A percentile compares a stretch with the other conserved stretches of the same genome.
Conservation (phyloP, 2,329 filamentous ascomycete genomes). For the Fonsecaea pedrosoi region DNA sequence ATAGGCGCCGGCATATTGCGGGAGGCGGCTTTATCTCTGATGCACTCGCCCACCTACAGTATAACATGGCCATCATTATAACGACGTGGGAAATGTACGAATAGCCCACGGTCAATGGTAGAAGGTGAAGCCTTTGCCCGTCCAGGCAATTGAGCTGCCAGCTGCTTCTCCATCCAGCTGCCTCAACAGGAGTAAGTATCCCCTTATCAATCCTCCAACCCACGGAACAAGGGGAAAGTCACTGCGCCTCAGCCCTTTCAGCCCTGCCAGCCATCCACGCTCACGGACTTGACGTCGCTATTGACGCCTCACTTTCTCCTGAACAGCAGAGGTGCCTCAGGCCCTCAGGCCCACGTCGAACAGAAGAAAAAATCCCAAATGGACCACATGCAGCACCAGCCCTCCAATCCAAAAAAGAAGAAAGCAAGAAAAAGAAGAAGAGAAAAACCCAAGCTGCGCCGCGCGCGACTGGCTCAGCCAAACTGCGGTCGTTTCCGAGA, state of each 20-base stretch:
- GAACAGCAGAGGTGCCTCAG: not conserved
- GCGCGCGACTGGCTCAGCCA: not conserved
- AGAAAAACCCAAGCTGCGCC: not conserved
- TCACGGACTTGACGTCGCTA: too few species aligned
- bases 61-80: not conserved
- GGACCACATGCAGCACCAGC: not conserved
- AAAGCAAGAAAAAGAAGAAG: not conserved
- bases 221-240: conserved; percentile 17
- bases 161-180: conserved; percentile 26
- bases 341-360: not conserved
- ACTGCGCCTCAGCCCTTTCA: not conserved
- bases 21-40: not conserved
- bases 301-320: not conserved
- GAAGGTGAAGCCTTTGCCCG: not conserved
- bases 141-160: not conserved
- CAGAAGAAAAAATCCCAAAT: conserved; percentile 4
- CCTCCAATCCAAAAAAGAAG: not conserved
- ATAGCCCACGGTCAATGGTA: not conserved
- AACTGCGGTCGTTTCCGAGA: conserved; percentile 1
- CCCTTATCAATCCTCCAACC: conserved; percentile 4
- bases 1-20: conserved; percentile 20
- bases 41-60: not conserved
- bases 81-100: not conserved
- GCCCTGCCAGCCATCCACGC: too few species aligned
- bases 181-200: conserved; percentile 16